Percentiles rank a stretch among this genome's conserved stretches.
phyloP scores from a whole-genome alignment of 2,329 filamentous ascomycete species.

The Drechslera avenae region DNA sequence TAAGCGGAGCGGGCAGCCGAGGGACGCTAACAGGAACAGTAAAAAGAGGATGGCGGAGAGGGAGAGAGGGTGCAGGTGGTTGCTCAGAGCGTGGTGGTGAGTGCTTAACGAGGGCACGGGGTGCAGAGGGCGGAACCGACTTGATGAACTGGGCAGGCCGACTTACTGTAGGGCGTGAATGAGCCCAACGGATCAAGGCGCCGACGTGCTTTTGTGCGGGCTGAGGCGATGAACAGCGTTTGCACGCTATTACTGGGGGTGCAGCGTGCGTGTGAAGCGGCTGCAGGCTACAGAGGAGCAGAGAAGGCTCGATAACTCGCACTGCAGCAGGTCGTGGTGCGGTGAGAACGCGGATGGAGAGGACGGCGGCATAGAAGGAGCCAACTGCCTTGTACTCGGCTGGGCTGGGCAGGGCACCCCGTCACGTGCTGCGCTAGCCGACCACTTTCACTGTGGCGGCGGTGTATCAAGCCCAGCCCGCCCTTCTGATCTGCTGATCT shows the following conservation, averaged over 20 bases:
- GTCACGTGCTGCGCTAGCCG: slow-evolving; percentile 24
- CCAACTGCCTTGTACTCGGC: slow-evolving; percentile 19
- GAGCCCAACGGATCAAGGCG: slow-evolving; percentile 46
- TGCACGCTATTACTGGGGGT: slow-evolving; percentile 16
- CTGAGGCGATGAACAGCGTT: slow-evolving; percentile 14
- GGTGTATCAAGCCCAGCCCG: slow-evolving; percentile 16
- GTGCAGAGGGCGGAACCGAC: slow-evolving; percentile 32
- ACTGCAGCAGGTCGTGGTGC: slow-evolving; percentile 30
- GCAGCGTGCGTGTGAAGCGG: slow-evolving; percentile 25
- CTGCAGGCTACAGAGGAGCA: slow-evolving; percentile 40
- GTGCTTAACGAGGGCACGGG: slow-evolving; percentile 18
- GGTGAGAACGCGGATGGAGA: slow-evolving; percentile 29
- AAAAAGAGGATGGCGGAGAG: slow-evolving; percentile 23
- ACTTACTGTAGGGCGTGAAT: slow-evolving; percentile 47
- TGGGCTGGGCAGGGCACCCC: slow-evolving; percentile 13
- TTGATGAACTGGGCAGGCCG: slow-evolving; percentile 33
- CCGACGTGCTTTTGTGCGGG: slow-evolving; percentile 18
- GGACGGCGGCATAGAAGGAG: slow-evolving; percentile 15
- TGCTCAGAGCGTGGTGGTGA: neutral
- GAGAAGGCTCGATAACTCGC: slow-evolving; percentile 31
- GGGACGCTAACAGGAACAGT: slow-evolving; percentile 25
- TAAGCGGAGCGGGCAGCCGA: slow-evolving; percentile 44
- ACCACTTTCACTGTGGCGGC: slow-evolving; percentile 22
- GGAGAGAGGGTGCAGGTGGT: slow-evolving; percentile 21
- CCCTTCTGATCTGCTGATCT: neutral